Evolutionary conservation across 2,329 filamentous ascomycete species (phyloP).

Genomic region (Neocatenulostroma microsporum): DNA sequence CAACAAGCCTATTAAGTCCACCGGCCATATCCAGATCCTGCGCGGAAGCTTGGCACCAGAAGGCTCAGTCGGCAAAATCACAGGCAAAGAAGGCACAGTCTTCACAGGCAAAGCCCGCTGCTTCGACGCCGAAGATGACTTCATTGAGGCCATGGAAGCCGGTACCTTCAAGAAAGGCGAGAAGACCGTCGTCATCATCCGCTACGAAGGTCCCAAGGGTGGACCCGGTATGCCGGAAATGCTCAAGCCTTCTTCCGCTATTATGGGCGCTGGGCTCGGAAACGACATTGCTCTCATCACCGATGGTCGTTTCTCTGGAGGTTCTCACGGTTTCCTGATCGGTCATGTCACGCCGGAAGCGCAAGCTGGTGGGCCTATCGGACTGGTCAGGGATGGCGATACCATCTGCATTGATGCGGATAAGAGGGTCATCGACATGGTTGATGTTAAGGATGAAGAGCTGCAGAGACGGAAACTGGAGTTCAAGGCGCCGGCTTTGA

Average conservation of each 20-base stretch:
- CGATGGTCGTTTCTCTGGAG: conserved; percentile 70
- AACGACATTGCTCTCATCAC: conserved; percentile 68
- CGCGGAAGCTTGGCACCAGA: conserved; percentile 61
- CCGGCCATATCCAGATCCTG: conserved; percentile 67
- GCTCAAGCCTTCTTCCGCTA: conserved; percentile 63
- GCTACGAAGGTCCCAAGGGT: conserved; percentile 66
- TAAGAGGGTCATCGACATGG: conserved; percentile 53
- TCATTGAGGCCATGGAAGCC: conserved; percentile 58
- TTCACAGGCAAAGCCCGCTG: conserved; percentile 64
- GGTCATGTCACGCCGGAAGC: conserved; percentile 84
- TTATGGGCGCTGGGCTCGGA: conserved; percentile 66
- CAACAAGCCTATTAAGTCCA: conserved; percentile 61
- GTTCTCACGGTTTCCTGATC: conserved; percentile 78
- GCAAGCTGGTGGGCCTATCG: conserved; percentile 77
- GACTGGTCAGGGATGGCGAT: conserved; percentile 72
- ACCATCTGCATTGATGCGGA: conserved; percentile 75
- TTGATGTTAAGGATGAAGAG: conserved; percentile 60
- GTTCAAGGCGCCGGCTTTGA: conserved; percentile 47
- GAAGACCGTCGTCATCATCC: conserved; percentile 68
- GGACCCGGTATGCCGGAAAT: conserved; percentile 70
- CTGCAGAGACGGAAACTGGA: conserved; percentile 43
- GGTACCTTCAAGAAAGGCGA: conserved; percentile 66
- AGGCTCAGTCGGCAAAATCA: conserved; percentile 67
- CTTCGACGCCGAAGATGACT: conserved; percentile 62
- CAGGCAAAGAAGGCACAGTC: conserved; percentile 61